These are phyloP conservation scores for Aspergillus avenaceus DNA, from an alignment of 495 filamentous ascomycete genomes.

Conservation along the genomic window DNA sequence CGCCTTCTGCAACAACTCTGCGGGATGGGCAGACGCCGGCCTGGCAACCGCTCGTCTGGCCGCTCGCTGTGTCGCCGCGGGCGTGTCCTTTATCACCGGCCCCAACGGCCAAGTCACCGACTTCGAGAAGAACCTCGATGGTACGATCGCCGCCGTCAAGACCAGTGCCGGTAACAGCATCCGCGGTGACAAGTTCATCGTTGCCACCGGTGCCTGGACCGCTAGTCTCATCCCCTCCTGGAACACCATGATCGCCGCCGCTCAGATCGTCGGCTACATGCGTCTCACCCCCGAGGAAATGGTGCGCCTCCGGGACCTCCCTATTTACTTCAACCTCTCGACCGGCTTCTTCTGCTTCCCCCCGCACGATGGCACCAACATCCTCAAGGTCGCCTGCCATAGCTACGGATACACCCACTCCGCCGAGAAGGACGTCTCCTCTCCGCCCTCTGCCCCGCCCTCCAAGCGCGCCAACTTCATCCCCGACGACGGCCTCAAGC, in stretches of 20 bases:
- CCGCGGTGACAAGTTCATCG: slow-evolving; percentile 60
- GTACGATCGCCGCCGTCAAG: slow-evolving; percentile 16
- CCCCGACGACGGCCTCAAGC: slow-evolving; percentile 53
- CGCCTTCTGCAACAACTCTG: slow-evolving; percentile 66
- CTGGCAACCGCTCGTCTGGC: slow-evolving; percentile 56
- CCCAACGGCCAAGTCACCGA: slow-evolving; percentile 24
- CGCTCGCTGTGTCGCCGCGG: slow-evolving; percentile 23
- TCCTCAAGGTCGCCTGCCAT: slow-evolving; percentile 73
- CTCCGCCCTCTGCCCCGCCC: slow-evolving; percentile 18
- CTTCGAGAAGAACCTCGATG: slow-evolving; percentile 32
- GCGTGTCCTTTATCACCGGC: slow-evolving; percentile 29
- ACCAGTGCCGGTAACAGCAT: slow-evolving; percentile 43
- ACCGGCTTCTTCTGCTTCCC: slow-evolving; percentile 77
- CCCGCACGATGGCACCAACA: slow-evolving; percentile 37
- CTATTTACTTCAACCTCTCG: slow-evolving; percentile 71
- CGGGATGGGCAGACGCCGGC: slow-evolving; percentile 77
- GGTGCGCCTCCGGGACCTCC: slow-evolving; percentile 50
- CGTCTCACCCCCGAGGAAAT: slow-evolving; percentile 61
- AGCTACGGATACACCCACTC: slow-evolving; percentile 60
- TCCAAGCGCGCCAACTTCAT: slow-evolving; percentile 27
- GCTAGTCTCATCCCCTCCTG: slow-evolving; percentile 61
- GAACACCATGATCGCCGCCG: slow-evolving; percentile 65
- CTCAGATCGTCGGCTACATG: slow-evolving; percentile 71
- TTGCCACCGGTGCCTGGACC: slow-evolving; percentile 84
- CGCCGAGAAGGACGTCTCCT: slow-evolving; percentile 16